Conservation (phyloP, 306 rosid species). For the Canavalia gladiata region DNA sequence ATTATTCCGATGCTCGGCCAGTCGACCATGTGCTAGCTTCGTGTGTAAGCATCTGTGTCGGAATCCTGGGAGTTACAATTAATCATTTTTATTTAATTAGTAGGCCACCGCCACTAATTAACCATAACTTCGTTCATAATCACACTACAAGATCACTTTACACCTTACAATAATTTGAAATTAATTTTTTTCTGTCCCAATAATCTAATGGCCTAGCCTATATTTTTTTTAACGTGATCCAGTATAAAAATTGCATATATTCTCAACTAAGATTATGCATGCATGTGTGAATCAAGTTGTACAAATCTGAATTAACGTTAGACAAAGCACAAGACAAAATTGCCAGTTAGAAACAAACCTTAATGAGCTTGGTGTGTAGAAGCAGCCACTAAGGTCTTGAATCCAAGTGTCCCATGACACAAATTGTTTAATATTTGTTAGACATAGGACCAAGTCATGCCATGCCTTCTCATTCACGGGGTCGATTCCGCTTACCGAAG, state of each 20-base stretch:
- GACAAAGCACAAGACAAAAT: slow-evolving; percentile 50
- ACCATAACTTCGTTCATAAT: slow-evolving; percentile 33
- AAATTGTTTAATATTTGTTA: slow-evolving; percentile 45
- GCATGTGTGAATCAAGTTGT: slow-evolving; percentile 51
- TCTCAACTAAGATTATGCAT: slow-evolving; percentile 49
- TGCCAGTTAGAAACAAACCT: slow-evolving; percentile 54
- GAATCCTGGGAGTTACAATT: slow-evolving; percentile 48
- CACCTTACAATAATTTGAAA: slow-evolving; percentile 10
- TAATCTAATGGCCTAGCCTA: not conserved
- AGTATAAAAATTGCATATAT: slow-evolving; percentile 26
- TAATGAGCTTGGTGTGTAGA: slow-evolving; percentile 40
- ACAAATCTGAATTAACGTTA: slow-evolving; percentile 40
- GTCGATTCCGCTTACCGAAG: slow-evolving; percentile 59
- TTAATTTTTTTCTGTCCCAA: not conserved
- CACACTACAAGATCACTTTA: slow-evolving; percentile 35
- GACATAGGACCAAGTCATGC: slow-evolving; percentile 45
- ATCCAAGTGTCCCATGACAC: slow-evolving; percentile 22
- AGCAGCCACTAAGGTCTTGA: slow-evolving; percentile 23
- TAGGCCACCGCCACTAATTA: slow-evolving; percentile 11
- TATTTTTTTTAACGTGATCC: not conserved
- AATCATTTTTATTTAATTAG: slow-evolving; percentile 3
- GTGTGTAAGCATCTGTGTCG: slow-evolving; percentile 60
- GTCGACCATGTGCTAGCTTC: slow-evolving; percentile 53
- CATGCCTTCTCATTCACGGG: slow-evolving; percentile 56
- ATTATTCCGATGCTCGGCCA: slow-evolving; percentile 42